Conservation (phyloP, 2,329 filamentous ascomycete species). For the Botrytis byssoidea region DNA sequence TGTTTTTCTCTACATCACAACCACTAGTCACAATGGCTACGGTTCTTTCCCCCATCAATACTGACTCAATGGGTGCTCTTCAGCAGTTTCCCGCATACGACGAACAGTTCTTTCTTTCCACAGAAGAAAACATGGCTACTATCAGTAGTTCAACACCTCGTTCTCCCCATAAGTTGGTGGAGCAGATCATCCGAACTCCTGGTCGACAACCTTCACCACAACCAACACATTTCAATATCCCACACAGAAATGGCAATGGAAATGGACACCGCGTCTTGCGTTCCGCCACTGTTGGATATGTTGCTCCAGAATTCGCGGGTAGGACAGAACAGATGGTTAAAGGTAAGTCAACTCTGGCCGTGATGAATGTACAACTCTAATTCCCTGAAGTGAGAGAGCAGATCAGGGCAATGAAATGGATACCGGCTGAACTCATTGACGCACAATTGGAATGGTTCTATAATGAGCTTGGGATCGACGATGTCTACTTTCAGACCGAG, state of each 20-base stretch:
- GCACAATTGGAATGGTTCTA: slow-evolving; percentile 96
- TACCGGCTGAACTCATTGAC: slow-evolving; percentile 79
- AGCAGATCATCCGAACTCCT: slow-evolving; percentile 35
- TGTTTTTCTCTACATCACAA: neutral
- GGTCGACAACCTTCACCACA: slow-evolving; percentile 68
- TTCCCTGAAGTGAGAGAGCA: slow-evolving; percentile 59
- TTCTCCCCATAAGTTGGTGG: slow-evolving; percentile 30
- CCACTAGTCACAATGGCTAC: slow-evolving; percentile 17
- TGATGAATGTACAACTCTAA: slow-evolving; percentile 22
- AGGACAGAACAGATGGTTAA: slow-evolving; percentile 69
- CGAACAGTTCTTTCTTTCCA: slow-evolving; percentile 20
- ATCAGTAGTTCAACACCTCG: slow-evolving; percentile 22
- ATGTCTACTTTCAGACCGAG: slow-evolving; percentile 96
- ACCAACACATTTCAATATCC: slow-evolving; percentile 78
- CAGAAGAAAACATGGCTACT: slow-evolving; percentile 30
- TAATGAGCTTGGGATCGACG: slow-evolving; percentile 93
- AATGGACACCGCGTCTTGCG: slow-evolving; percentile 71
- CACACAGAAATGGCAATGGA: slow-evolving; percentile 55
- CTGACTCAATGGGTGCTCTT: slow-evolving; percentile 18
- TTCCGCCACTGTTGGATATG: slow-evolving; percentile 89
- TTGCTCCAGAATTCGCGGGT: slow-evolving; percentile 90
- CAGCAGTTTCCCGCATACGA: slow-evolving; percentile 23
- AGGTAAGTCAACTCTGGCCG: slow-evolving; percentile 28
- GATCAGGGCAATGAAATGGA: slow-evolving; percentile 70
- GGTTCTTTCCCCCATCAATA: slow-evolving; percentile 19